Conservation (phyloP, 768 basidiomycete genomes). For the Lentinula sp. region DNA sequence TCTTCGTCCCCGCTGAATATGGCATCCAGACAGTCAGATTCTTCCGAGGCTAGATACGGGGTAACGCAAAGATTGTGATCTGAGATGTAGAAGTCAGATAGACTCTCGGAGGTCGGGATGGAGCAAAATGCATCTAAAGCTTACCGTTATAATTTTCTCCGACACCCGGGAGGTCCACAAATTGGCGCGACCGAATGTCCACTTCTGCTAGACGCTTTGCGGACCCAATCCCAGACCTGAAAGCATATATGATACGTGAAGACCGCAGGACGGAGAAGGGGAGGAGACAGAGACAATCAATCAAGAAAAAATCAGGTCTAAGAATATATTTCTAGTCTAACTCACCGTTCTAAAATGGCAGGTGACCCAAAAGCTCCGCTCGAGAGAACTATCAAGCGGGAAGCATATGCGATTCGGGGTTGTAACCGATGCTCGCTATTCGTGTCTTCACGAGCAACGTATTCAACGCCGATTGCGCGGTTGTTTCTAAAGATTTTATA, state of each 20-base stretch:
- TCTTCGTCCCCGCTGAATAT: conserved; percentile 20
- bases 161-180: conserved; percentile 47
- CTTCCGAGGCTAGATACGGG: conserved; percentile 21
- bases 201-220: conserved; percentile 24
- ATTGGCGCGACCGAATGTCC: conserved; percentile 22
- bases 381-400: conserved; percentile 21
- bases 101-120: neutral
- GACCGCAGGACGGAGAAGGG: neutral
- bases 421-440: neutral
- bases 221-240: conserved; percentile 45
- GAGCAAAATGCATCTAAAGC: neutral
- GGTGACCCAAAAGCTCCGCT: conserved; percentile 27
- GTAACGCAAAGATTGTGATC: conserved; percentile 17
- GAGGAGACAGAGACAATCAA: neutral
- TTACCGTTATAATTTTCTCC: conserved; percentile 39
- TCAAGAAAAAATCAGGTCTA: neutral
- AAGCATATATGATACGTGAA: neutral
- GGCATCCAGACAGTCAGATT: conserved; percentile 25
- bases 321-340: neutral
- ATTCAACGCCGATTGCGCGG: conserved; percentile 23
- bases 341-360: conserved; percentile 23
- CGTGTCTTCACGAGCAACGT: conserved; percentile 11
- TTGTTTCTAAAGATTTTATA: conserved; percentile 6
- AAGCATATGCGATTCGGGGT: conserved; percentile 15
- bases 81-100: neutral